Percentiles rank a stretch among this genome's conserved stretches.
phyloP scores from a whole-genome alignment of 2,329 filamentous ascomycete genomes.

The Aspergillus sp. region DNA sequence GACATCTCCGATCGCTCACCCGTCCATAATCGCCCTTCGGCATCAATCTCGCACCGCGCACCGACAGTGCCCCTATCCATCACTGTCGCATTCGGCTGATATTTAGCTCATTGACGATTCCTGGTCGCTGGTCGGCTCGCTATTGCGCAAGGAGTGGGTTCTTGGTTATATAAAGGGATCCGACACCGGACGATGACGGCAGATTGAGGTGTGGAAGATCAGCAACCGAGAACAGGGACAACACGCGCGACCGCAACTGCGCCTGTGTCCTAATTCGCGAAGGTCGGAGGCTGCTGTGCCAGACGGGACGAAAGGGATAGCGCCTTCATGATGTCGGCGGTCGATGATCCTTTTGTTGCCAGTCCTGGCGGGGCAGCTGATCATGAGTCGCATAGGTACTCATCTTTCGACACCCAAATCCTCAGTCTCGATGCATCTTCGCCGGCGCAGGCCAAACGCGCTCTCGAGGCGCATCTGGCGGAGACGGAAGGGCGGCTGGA shows the following conservation, averaged over 20 bases:
- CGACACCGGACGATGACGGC: constrained; percentile 21
- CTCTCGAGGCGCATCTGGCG: constrained; percentile 79
- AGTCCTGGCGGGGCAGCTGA: constrained; percentile 34
- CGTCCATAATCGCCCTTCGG: constrained; percentile 15
- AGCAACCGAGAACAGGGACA: constrained; percentile 7
- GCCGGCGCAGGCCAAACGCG: constrained; percentile 76
- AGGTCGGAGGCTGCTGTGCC: constrained; percentile 13
- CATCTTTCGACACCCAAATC: constrained; percentile 69
- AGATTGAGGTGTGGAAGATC: constrained; percentile 12
- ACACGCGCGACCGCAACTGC: constrained; percentile 13
- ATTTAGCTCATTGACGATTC: constrained; percentile 8
- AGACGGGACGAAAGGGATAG: too few relatives aligned
- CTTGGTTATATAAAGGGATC: neutral
- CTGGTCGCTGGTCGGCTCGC: constrained; percentile 25
- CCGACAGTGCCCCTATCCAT: neutral
- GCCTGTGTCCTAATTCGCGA: constrained; percentile 14
- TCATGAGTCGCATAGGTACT: constrained; percentile 57
- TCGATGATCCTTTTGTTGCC: constrained; percentile 52
- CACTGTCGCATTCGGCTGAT: constrained; percentile 6
- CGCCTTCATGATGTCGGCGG: constrained; percentile 15
- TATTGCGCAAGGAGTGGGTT: constrained; percentile 3
- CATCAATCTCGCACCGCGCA: constrained; percentile 4
- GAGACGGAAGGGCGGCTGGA: constrained; percentile 88
- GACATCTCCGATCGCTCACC: too few relatives aligned
- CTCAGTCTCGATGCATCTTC: constrained; percentile 76